Conservation (phyloP, 345 rosid genomes). For the Eucalyptus tenuipes region DNA sequence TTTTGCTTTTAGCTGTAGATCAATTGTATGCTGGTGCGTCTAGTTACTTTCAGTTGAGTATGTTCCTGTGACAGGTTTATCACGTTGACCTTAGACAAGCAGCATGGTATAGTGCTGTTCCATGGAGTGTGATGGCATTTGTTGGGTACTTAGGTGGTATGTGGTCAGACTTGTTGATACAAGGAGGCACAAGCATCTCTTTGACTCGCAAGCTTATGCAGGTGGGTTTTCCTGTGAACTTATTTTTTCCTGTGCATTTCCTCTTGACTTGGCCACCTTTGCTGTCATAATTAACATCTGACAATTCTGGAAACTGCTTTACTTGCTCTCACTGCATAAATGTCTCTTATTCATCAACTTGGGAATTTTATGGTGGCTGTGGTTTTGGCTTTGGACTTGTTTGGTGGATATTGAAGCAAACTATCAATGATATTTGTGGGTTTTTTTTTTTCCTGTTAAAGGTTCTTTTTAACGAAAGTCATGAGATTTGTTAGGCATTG, state of each 20-base stretch:
- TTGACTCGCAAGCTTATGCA: constrained; percentile 91
- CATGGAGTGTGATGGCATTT: constrained; percentile 94
- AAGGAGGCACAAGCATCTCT: constrained; percentile 61
- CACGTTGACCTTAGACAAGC: constrained; percentile 91
- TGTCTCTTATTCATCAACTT: neutral
- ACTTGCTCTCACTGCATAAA: neutral
- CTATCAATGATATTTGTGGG: neutral
- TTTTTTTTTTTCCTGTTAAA: neutral
- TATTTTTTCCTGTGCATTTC: neutral
- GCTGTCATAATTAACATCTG: neutral
- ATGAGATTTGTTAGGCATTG: neutral
- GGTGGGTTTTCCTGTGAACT: constrained; percentile 17
- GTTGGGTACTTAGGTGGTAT: constrained; percentile 76
- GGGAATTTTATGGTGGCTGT: neutral
- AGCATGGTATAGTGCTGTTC: constrained; percentile 96
- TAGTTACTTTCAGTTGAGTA: neutral
- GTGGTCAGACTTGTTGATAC: constrained; percentile 72
- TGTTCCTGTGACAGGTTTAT: constrained; percentile 38
- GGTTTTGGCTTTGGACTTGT: neutral
- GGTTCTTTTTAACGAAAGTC: neutral
- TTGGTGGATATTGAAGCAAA: neutral
- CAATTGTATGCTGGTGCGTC: neutral
- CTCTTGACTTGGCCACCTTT: neutral
- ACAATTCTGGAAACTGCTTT: neutral
- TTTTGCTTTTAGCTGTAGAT: neutral